Conservation (phyloP, 2,329 filamentous ascomycete genomes). For the Aspergillus viridinutans region DNA sequence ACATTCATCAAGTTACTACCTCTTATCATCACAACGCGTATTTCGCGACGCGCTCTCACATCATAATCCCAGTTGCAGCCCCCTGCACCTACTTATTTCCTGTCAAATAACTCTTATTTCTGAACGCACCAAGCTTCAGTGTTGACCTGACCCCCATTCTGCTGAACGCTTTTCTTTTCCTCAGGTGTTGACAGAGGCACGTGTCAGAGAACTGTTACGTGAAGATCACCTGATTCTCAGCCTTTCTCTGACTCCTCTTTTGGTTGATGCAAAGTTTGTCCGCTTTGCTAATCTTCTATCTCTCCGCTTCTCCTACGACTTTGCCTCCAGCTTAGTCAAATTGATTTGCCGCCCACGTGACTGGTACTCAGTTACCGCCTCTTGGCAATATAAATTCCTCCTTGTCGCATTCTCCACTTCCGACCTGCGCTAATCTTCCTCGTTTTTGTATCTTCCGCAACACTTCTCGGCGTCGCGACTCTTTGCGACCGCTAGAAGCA, state of each 20-base stretch:
- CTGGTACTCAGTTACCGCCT: slow-evolving; percentile 22
- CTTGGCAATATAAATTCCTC: slow-evolving; percentile 44
- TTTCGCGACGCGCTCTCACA: slow-evolving; percentile 20
- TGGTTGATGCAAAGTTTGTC: background rate
- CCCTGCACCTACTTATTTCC: slow-evolving; percentile 12
- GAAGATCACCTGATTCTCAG: slow-evolving; percentile 16
- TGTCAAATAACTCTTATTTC: background rate
- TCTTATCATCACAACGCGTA: slow-evolving; percentile 14
- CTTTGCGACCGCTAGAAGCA: slow-evolving; percentile 14
- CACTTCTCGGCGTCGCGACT: slow-evolving; percentile 16
- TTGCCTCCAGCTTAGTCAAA: slow-evolving; percentile 22
- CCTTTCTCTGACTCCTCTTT: slow-evolving; percentile 3
- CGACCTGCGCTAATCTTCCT: slow-evolving; percentile 23
- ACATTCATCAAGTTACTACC: slow-evolving; percentile 1
- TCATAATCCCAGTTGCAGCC: slow-evolving; percentile 17
- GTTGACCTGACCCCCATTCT: background rate
- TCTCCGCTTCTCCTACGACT: slow-evolving; percentile 10
- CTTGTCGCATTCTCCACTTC: slow-evolving; percentile 39
- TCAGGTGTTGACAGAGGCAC: slow-evolving; percentile 12
- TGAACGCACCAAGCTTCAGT: background rate
- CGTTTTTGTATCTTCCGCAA: slow-evolving; percentile 22
- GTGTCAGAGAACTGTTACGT: slow-evolving; percentile 10
- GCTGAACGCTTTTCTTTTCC: slow-evolving; percentile 2
- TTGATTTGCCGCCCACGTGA: slow-evolving; percentile 36
- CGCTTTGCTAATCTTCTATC: slow-evolving; percentile 3